Base-by-base conservation (phyloP, 2,329 filamentous ascomycete genomes). In the Dactylellina cionopaga region DNA sequence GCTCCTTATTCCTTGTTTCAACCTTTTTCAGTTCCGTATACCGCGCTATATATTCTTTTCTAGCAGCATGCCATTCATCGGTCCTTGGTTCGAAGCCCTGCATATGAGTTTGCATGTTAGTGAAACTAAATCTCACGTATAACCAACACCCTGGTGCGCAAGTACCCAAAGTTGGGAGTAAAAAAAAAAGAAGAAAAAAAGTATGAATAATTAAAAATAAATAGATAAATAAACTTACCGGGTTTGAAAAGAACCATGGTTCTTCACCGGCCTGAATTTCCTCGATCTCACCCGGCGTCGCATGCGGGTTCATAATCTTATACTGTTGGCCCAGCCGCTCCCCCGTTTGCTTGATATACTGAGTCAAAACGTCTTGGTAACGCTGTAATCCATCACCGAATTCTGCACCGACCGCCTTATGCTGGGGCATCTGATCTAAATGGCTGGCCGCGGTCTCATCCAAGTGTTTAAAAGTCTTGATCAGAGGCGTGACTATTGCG, bases 231-330 rank as follows among this genome's bases (percentile, higher is more conserved):
- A 24, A 25, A 41, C 51, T n/a, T 41, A 55, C 51, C 1, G 51
- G 51, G 11, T 39, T 55, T 5, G 51, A 55, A 29, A 41, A 55
- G 29, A 55, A 55, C 51, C 51, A 55, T 11, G 51, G 51, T 15
- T 55, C 51, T 5, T 55, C 51, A 4, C 51, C 51, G 17, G 25
- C 51, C 17, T 55, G 51, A 15, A 55, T 55, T 7, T 55, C 51
- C 17, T 55, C 33, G 19, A 55, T 55, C 29, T 55, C 51, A 6
- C 35, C 29, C 5, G 25, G 19, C 15, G 51, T n/a, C 2, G 51
- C 51, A 55, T 55, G 51, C 13, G 51, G 51, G 29, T 55, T 55
- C 51, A 55, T 55, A 7, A 27, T 25, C 41, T 55, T 55, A 17
- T 55, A 55, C 7, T 41, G 51, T 27, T 9, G n/a, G 10, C 19